Evolutionary conservation across 2,329 filamentous ascomycete species (phyloP), one percentile per base, ranked within the genome.

Genomic region (Botryotinia globosa): DNA sequence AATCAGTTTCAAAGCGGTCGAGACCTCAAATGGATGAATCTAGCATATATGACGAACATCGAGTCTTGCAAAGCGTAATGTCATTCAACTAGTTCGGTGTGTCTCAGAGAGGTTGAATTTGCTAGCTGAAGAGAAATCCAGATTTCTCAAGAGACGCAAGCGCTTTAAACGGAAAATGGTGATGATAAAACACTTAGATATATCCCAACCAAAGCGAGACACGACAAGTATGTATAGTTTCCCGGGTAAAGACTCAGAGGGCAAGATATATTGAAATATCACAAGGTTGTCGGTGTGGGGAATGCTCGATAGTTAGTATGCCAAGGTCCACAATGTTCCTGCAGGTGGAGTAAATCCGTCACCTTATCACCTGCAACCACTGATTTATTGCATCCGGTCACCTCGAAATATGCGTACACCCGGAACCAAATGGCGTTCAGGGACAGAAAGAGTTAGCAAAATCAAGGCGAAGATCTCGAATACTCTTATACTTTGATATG

Each of bases 111-210:
- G 44, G 20, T 34, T 18, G 56, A 39, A 54, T 48, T 74, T 72
- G 74, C 48, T 44, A 45, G 14, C 10, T n/a, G 51, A 51, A 75
- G 79, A 81, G 81, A 79, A 82, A 82, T 81, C 80, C 81, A 79
- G 80, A 81, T 77, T 76, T 81, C 80, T 79, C 79, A 76, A 78
- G 78, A 77, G 79, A 77, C 73, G 79, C 75, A 78, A 78, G 14
- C 39, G 37, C n/a, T 29, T 48, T 62, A 63, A 68, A 34, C 22
- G 54, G 42, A 54, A 8, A 54, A 54, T 34, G 16, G 51, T 68
- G n/a, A 45, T 34, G 34, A 59, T 61, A 20, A 65, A 16, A 51
- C 32, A 14, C 56, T 32, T 22, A 51, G 42, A 68, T 18, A 51
- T 32, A 68, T 48, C 8, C 14, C 8, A 73, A 72, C 56, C 69